Evolutionary conservation across 2,329 filamentous ascomycete species (phyloP), one percentile per base, ranked within the genome.

Genomic region (Epichloe coenophiala): DNA sequence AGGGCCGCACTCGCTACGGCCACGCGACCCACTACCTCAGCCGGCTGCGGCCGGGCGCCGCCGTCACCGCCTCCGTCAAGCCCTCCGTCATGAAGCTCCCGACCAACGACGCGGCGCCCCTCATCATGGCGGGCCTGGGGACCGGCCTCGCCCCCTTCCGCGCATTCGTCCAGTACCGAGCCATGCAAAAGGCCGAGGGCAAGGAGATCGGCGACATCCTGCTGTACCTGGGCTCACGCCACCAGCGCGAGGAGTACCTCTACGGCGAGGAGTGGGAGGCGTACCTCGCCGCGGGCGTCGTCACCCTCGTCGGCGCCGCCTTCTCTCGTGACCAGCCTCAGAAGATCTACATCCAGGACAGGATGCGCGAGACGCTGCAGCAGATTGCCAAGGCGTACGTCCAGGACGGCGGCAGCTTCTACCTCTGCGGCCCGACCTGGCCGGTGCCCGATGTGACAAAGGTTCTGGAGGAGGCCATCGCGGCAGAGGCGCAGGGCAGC

Each of bases 211-310:
- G 93, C 49, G 75, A 88, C 42, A 93, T 97, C 55, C 80, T 98
- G 49, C 74, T 98, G 53, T 98, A 97, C 77, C 91, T 98, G 74
- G 93, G 93, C 56, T 91, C 89, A 17, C 90, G 93, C 49, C 90
- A 96, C 76, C 89, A 96, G 74, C 88, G 90, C 57, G 93, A 98
- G 71, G 93, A 98, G 72, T 98, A 98, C 70, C 83, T 96, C 54
- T 98, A 97, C 64, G 93, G 93, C 55, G 93, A 98, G 69, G 93
- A 98, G 69, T 98, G 93, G 93, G 93, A 98, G 69, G 93, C 93
- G 0, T 98, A 98, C 70, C 81, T 93, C 63, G 91, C 90, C 54
- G 89, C 93, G 0, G 93, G 93, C 48, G 88, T 98, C 60, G 90
- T 98, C 65, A 98, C 93, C 0, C 78, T 95, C 41, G 80, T 98